Evolutionary conservation across 495 filamentous ascomycete species (phyloP), one percentile per base, ranked within the genome.

Genomic region (Cudoniella acicularis): DNA sequence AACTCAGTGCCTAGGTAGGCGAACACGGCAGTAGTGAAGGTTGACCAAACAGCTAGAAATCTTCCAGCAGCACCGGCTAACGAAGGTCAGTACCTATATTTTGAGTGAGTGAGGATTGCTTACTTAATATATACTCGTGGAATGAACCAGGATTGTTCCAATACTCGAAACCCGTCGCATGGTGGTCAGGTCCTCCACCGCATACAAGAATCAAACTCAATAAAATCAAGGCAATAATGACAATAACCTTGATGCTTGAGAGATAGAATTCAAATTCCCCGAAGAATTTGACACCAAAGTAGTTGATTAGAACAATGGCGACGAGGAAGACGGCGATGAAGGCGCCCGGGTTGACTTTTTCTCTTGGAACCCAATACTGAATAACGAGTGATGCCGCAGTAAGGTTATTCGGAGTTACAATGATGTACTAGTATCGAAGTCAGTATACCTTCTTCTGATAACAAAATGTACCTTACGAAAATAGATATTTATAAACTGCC

Each of bases 1-100:
- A 93, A 75, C 72, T 96, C 91, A 2, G 90, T 92, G 51, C 91
- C 89, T n/a, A 91, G 78, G 64, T 89, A 94, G 48, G 90, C 88
- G 56, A 92, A 93, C 3, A 86, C 88, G 6, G 82, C 88, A 10
- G 82, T 87, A 40, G 90, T 84, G 64, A 93, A 80, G 18, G 83
- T 85, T 3, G 83, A 80, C 88, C 89, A 94, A 68, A 93, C 83
- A 3, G 77, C 87, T 23, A 89, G 75, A 73, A 92, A 92, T 26
- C 80, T 66, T 1, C 85, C 85, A 30, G 73, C 73, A 21, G 25
- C 18, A 8, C 10, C 83, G 81, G 41, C 71, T 74, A 80, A 76
- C 3, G 2, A 17, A 0, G 61, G 61, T 2, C 66, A 71, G 64
- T 85, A 79, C 21, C 70, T 69, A 24, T 26, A 24, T 3, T 23